Evolutionary conservation across 768 basidiomycete genomes (phyloP).

Genomic region (Kwoniella europaea): DNA sequence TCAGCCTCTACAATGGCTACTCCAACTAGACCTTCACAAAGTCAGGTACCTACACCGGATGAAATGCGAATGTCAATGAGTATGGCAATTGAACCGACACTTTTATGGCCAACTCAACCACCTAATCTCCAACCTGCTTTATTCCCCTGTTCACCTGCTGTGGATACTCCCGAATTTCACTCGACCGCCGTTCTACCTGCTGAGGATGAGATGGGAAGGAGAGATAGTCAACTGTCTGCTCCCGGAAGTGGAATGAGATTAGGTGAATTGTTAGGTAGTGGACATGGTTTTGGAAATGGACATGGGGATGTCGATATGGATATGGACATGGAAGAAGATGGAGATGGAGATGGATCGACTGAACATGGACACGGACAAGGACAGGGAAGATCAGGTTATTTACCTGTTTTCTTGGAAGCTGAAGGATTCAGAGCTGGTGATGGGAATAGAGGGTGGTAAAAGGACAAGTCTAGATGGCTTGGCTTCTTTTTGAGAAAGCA

Average conservation of each 20-base stretch:
- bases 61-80: background rate
- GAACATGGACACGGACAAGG: constrained; percentile 20
- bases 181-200: background rate
- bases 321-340: constrained; percentile 34
- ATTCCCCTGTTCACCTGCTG: constrained; percentile 42
- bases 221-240: constrained; percentile 22
- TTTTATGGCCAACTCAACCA: constrained; percentile 43
- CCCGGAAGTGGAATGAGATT: constrained; percentile 37
- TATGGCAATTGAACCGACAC: constrained; percentile 17
- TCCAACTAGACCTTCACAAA: constrained; percentile 31
- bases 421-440: constrained; percentile 24
- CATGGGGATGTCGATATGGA: constrained; percentile 32
- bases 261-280: constrained; percentile 40
- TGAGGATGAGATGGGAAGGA: background rate
- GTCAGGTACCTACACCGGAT: constrained; percentile 21
- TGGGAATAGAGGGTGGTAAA: constrained; percentile 6
- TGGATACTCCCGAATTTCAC: constrained; percentile 31
- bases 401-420: constrained; percentile 27
- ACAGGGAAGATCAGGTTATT: constrained; percentile 16
- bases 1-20: constrained; percentile 28
- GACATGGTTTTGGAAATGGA: constrained; percentile 19
- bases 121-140: constrained; percentile 34
- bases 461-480: background rate
- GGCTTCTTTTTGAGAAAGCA: no score
- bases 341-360: constrained; percentile 25